phyloP scores from a whole-genome alignment of 75 land plant genomes.

The Selaginella moellendorffii region DNA sequence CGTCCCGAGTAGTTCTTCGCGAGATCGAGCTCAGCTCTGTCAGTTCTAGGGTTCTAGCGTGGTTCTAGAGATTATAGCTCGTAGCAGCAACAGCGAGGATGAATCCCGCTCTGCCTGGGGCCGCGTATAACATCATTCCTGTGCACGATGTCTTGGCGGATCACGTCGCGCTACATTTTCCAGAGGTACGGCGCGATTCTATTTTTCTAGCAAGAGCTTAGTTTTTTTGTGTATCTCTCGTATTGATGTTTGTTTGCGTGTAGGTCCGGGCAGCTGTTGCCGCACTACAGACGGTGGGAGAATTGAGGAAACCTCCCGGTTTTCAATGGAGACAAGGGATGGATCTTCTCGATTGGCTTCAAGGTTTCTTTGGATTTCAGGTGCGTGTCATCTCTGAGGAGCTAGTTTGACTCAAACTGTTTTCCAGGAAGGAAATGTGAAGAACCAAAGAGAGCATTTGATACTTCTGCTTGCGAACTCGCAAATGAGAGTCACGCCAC shows the following conservation, averaged over 20 bases:
- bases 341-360: conserved; percentile 93
- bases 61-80: too few relatives aligned
- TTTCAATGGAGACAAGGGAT: conserved; percentile 28
- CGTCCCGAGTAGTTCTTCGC: too few relatives aligned
- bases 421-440: conserved; percentile 41
- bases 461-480: conserved; percentile 82
- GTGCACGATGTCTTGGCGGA: conserved; percentile 65
- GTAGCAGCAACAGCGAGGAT: too few relatives aligned
- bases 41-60: too few relatives aligned
- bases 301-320: conserved; percentile 46
- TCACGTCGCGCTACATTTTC: conserved; percentile 67
- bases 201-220: not conserved
- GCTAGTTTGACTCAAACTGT: not conserved
- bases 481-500: conserved; percentile 75
- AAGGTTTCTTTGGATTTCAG: conserved; percentile 74
- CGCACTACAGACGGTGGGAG: conserved; percentile 55
- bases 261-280: conserved; percentile 62
- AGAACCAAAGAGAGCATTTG: conserved; percentile 88
- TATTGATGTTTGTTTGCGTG: conserved; percentile 1
- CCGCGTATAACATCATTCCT: conserved; percentile 72
- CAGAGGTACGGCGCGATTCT: conserved; percentile 50
- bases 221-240: not conserved
- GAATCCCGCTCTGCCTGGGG: conserved; percentile 10
- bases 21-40: too few relatives aligned
- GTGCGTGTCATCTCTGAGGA: not conserved